Conservation (phyloP, 2,329 filamentous ascomycete species). For the Exophiala oligosperma region DNA sequence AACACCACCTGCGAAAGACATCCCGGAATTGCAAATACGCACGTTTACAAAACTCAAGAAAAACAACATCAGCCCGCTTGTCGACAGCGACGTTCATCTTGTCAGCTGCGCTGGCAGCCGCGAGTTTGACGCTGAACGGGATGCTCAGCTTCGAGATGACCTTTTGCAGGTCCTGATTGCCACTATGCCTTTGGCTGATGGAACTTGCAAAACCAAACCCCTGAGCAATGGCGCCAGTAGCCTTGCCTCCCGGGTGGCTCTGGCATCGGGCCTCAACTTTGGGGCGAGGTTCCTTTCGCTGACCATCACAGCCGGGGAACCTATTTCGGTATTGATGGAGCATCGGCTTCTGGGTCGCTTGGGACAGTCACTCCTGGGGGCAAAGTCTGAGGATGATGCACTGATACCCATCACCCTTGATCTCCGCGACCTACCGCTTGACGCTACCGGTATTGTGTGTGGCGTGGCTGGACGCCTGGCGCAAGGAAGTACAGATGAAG, state of each 20-base stretch:
- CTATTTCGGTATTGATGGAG: constrained; percentile 48
- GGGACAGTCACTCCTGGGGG: constrained; percentile 64
- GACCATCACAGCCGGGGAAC: constrained; percentile 46
- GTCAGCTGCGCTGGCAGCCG: constrained; percentile 76
- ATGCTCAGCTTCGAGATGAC: constrained; percentile 25
- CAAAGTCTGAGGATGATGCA: constrained; percentile 57
- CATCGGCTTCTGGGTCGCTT: constrained; percentile 44
- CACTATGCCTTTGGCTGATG: constrained; percentile 4
- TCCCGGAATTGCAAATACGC: constrained; percentile 75
- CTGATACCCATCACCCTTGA: constrained; percentile 88
- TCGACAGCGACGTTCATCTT: constrained; percentile 68
- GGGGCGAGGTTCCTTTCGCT: constrained; percentile 49
- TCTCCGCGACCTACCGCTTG: constrained; percentile 74
- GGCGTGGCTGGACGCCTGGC: constrained; percentile 84
- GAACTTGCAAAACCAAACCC: too few relatives aligned
- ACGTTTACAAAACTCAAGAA: constrained; percentile 84
- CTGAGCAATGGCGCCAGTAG: not conserved
- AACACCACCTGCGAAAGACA: constrained; percentile 74
- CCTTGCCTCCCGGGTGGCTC: not conserved
- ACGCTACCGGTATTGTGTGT: constrained; percentile 92
- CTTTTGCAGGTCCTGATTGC: constrained; percentile 28
- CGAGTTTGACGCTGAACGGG: constrained; percentile 24
- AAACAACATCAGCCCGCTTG: constrained; percentile 70
- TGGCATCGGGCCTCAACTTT: constrained; percentile 7
- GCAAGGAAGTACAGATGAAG: constrained; percentile 62